Evolutionary conservation across 495 filamentous ascomycete genomes (phyloP).

Genomic region (Aspergillus kassunensis): DNA sequence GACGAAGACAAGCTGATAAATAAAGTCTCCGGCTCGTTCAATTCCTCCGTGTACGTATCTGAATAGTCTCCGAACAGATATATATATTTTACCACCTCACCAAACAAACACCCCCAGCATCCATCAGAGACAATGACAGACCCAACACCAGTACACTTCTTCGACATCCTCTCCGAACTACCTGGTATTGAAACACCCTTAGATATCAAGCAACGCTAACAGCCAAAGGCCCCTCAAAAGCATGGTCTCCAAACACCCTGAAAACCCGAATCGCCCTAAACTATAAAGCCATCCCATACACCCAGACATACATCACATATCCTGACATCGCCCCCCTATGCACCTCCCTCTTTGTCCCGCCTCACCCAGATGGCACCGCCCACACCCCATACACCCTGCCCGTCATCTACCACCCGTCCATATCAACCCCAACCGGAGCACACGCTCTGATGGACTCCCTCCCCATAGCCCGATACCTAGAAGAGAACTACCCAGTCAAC

Average conservation of each 20-base stretch:
- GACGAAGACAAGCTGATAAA: not conserved
- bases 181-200: conserved; percentile 21
- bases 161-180: conserved; percentile 34
- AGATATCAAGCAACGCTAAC: not conserved
- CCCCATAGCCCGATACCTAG: conserved; percentile 35
- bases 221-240: conserved; percentile 26
- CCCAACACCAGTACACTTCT: conserved; percentile 33
- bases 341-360: conserved; percentile 21
- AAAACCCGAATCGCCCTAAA: conserved; percentile 37
- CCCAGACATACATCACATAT: conserved; percentile 40
- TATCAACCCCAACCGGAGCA: conserved; percentile 23
- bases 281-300: conserved; percentile 40
- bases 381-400: conserved; percentile 33
- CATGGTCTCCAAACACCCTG: conserved; percentile 41
- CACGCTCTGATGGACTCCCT: conserved; percentile 38
- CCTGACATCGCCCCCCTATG: conserved; percentile 38
- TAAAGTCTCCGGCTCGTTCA: not conserved
- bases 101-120: too few species aligned
- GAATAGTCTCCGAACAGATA: too few species aligned
- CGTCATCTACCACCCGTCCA: conserved; percentile 29
- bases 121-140: conserved; percentile 29
- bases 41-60: too few species aligned
- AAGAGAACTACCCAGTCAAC: conserved; percentile 29
- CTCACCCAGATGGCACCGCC: conserved; percentile 15
- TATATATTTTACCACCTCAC: too few species aligned